Conservation (phyloP, 345 rosid genomes). For the Brassica carinata region DNA sequence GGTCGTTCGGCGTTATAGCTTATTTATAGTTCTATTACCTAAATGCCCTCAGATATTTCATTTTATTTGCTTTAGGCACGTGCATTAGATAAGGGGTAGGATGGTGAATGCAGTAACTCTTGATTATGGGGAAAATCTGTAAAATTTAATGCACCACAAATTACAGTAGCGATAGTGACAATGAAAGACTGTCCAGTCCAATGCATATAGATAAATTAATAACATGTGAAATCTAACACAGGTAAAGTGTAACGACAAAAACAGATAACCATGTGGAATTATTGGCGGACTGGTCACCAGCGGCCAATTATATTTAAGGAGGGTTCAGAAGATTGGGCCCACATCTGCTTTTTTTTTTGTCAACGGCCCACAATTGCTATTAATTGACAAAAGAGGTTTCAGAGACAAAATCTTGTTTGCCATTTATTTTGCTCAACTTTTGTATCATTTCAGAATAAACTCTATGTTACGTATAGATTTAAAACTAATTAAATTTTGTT, state of each 20-base stretch:
- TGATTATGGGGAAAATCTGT: conserved; percentile 20
- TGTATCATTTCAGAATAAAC: neutral
- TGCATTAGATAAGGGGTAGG: conserved; percentile 15
- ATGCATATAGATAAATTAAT: neutral
- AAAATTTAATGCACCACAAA: conserved; percentile 42
- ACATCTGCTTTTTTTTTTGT: neutral
- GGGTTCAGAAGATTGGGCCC: conserved; percentile 31
- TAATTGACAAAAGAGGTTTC: conserved; percentile 27
- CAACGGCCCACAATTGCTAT: no score
- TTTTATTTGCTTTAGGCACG: neutral
- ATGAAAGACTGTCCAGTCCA: conserved; percentile 2
- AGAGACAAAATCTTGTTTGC: conserved; percentile 12
- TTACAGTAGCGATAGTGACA: conserved; percentile 30
- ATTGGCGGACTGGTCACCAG: conserved; percentile 26
- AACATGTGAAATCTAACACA: neutral
- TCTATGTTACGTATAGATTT: neutral
- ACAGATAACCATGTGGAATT: conserved; percentile 22
- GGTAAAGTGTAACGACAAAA: neutral
- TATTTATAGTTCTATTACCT: neutral
- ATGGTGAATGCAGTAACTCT: conserved; percentile 16
- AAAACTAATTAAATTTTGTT: neutral
- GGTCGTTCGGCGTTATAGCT: conserved; percentile 13
- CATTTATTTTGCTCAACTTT: conserved; percentile 11
- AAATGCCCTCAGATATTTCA: conserved; percentile 24
- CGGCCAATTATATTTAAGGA: conserved; percentile 26